These are phyloP conservation scores for Puccinia sorghi DNA, from an alignment of 1,284 basidiomycete species.

Conservation along the genomic window DNA sequence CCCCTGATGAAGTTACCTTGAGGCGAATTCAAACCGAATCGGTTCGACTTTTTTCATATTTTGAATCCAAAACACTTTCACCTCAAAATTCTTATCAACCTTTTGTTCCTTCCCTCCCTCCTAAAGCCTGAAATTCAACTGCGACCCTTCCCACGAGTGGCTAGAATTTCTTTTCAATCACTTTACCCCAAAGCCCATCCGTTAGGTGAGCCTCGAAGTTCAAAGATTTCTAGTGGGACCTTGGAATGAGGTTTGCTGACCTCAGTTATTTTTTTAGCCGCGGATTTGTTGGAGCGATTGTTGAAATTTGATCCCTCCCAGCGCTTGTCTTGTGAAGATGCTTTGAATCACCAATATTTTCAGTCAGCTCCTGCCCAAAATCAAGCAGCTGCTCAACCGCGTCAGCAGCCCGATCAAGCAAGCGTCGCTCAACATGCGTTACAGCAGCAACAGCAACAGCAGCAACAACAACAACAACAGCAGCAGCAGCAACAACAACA, in stretches of 20 bases:
- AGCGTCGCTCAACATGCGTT: conserved; percentile 29
- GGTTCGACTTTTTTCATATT: conserved; percentile 60
- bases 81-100: too few species aligned
- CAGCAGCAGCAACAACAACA: conserved; percentile 39
- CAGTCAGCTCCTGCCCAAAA: conserved; percentile 56
- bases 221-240: neutral
- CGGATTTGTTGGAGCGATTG: conserved; percentile 90
- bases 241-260: neutral
- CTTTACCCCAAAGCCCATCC: conserved; percentile 89
- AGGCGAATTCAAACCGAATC: conserved; percentile 88
- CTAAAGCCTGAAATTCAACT: conserved; percentile 82
- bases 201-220: conserved; percentile 60
- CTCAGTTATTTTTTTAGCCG: conserved; percentile 62
- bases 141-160: conserved; percentile 85
- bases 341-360: conserved; percentile 91
- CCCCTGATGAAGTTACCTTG: conserved; percentile 84
- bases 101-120: neutral
- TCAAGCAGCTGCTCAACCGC: conserved; percentile 19
- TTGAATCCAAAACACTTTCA: neutral
- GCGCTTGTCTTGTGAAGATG: conserved; percentile 87
- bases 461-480: conserved; percentile 40
- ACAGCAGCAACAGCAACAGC: conserved; percentile 45
- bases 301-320: conserved; percentile 95
- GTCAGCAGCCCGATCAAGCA: conserved; percentile 35
- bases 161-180: conserved; percentile 83